A percentile compares a stretch with the other conserved stretches of the same genome.
Evolutionary conservation across 1,139 yeast genomes (phyloP).

Genomic region (Nakaseomyces uthaithaninus): DNA sequence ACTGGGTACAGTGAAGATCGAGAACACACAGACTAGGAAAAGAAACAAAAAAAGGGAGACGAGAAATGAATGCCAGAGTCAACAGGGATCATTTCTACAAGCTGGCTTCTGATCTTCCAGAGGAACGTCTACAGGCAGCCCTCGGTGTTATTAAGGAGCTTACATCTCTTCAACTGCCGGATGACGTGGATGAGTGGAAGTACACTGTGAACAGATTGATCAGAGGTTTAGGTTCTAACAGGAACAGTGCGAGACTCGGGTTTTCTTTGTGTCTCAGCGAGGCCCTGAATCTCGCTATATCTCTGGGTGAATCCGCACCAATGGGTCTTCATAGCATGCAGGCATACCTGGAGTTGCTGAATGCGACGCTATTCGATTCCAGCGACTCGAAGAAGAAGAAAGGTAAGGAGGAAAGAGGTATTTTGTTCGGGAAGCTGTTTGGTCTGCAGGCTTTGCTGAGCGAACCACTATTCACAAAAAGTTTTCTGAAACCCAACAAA

Average conservation of each 20-base stretch:
- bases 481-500: slow-evolving; percentile 34
- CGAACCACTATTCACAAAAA: slow-evolving; percentile 34
- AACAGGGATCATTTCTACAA: slow-evolving; percentile 70
- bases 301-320: slow-evolving; percentile 17
- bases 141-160: slow-evolving; percentile 56
- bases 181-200: slow-evolving; percentile 57
- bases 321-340: slow-evolving; percentile 22
- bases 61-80: slow-evolving; percentile 38
- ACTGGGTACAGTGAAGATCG: too few relatives aligned
- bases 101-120: slow-evolving; percentile 67
- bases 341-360: slow-evolving; percentile 35
- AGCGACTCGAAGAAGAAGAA: slow-evolving; percentile 42
- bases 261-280: slow-evolving; percentile 85
- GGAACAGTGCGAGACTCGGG: slow-evolving; percentile 81
- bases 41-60: too few relatives aligned
- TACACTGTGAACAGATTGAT: slow-evolving; percentile 73
- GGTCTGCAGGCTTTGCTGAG: slow-evolving; percentile 73
- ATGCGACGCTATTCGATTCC: slow-evolving; percentile 35
- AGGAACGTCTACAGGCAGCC: slow-evolving; percentile 69
- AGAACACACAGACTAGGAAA: too few relatives aligned
- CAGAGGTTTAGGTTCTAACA: slow-evolving; percentile 71
- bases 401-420: slow-evolving; percentile 78
- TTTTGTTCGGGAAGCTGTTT: slow-evolving; percentile 74
- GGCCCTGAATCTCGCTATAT: slow-evolving; percentile 42
- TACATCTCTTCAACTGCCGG: slow-evolving; percentile 28